These are phyloP conservation scores for Lactifluus piperatus DNA, from an alignment of 768 basidiomycete genomes.

Conservation along the genomic window DNA sequence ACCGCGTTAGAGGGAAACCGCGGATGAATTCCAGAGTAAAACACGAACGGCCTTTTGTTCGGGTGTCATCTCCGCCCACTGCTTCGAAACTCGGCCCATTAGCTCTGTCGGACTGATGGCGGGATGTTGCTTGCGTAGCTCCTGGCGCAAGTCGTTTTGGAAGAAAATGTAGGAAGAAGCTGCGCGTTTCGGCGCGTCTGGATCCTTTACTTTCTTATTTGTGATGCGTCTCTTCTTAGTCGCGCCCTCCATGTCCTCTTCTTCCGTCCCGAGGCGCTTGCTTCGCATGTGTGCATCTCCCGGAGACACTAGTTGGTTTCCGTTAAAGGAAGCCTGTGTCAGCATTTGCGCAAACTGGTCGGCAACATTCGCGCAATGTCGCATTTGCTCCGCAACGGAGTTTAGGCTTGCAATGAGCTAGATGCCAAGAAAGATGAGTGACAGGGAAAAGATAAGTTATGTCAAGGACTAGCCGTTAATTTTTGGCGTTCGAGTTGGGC, in stretches of 20 bases:
- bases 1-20: conserved; percentile 15
- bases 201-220: conserved; percentile 71
- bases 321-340: conserved; percentile 29
- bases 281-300: conserved; percentile 14
- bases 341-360: conserved; percentile 51
- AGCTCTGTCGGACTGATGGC: conserved; percentile 63
- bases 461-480: conserved; percentile 22
- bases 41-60: conserved; percentile 66
- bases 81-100: conserved; percentile 57
- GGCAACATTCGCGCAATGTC: conserved; percentile 49
- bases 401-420: conserved; percentile 50
- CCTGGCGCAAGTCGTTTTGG: conserved; percentile 82
- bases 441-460: neutral
- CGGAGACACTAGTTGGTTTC: neutral
- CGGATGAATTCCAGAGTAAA: neutral
- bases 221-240: conserved; percentile 42
- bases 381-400: conserved; percentile 54
- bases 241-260: conserved; percentile 23
- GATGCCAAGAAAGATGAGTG: conserved; percentile 12
- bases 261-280: conserved; percentile 42
- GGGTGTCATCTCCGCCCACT: conserved; percentile 61
- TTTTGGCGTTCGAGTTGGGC: conserved; percentile 27
- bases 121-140: conserved; percentile 59
- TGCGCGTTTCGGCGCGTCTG: conserved; percentile 91
- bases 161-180: conserved; percentile 89